phyloP scores from a whole-genome alignment of 2,329 filamentous ascomycete genomes.

The Dactylellina leptospora region DNA sequence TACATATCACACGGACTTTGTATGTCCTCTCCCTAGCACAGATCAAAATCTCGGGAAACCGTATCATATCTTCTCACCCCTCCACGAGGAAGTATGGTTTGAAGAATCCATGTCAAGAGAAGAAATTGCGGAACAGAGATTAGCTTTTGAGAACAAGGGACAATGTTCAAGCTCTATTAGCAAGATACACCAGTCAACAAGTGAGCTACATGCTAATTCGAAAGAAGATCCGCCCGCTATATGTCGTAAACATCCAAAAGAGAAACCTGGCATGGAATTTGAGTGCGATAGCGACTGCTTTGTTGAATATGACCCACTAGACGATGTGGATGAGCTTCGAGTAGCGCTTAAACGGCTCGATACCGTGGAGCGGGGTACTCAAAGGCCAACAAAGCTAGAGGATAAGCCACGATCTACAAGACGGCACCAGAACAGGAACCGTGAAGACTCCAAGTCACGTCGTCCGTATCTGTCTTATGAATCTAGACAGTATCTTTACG shows the following conservation, averaged over 20 bases:
- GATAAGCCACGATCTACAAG: not conserved
- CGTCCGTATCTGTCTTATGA: slow-evolving; percentile 30
- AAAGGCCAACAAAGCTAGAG: not conserved
- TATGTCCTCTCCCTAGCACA: not conserved
- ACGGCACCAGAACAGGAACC: slow-evolving; percentile 6
- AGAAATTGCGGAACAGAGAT: slow-evolving; percentile 15
- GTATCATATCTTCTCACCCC: slow-evolving; percentile 11
- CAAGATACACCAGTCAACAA: not conserved
- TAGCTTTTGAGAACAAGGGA: slow-evolving; percentile 1
- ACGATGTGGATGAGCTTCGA: slow-evolving; percentile 43
- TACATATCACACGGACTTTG: too few relatives aligned
- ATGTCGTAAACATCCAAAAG: slow-evolving; percentile 8
- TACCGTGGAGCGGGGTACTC: not conserved
- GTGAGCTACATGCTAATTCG: not conserved
- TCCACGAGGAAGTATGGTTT: slow-evolving; percentile 20
- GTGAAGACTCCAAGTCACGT: slow-evolving; percentile 5
- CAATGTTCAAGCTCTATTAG: not conserved
- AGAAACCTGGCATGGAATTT: slow-evolving; percentile 6
- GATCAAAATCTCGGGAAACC: not conserved
- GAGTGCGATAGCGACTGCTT: slow-evolving; percentile 54
- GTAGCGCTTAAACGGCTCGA: slow-evolving; percentile 12
- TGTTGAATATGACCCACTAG: slow-evolving; percentile 55
- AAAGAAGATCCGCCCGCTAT: not conserved
- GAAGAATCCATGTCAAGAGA: slow-evolving; percentile 20
- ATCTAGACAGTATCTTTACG: slow-evolving; percentile 13